Percentiles rank a stretch among this genome's conserved stretches.
phyloP scores from a whole-genome alignment of 2,329 filamentous ascomycete genomes.

The Aureobasidium leucospermi region DNA sequence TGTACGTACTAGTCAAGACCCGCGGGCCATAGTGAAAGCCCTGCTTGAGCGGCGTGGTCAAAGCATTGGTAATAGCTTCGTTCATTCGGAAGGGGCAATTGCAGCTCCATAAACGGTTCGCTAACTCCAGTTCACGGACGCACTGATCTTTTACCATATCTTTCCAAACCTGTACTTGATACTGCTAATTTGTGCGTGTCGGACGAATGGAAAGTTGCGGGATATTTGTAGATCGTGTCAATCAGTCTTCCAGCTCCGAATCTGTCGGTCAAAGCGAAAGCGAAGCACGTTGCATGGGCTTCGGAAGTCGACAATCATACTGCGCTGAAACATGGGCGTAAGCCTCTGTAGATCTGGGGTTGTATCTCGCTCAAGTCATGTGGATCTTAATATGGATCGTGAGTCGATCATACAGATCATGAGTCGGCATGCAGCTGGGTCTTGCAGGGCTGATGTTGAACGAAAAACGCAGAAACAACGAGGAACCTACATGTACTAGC shows the following conservation, averaged over 20 bases:
- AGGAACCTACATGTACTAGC: neutral
- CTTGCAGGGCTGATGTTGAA: neutral
- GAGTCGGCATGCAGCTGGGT: neutral
- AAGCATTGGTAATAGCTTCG: neutral
- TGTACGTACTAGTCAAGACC: neutral
- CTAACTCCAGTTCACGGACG: neutral
- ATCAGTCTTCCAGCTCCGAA: no score
- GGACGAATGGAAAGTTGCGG: no score
- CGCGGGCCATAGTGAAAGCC: neutral
- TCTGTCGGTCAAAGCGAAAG: no score
- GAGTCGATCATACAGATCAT: neutral
- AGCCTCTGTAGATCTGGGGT: slow-evolving; percentile 5
- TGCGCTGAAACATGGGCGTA: neutral
- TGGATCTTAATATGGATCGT: neutral
- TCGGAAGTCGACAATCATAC: no score
- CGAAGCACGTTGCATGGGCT: no score
- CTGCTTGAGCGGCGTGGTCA: neutral
- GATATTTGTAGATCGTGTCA: no score
- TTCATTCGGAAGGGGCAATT: neutral
- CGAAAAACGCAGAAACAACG: no score
- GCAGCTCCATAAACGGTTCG: neutral
- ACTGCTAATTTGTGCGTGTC: no score
- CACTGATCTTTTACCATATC: neutral
- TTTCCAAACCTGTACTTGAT: neutral
- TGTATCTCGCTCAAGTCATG: neutral